These are phyloP conservation scores for Calonectria pseudoreteaudii DNA, from an alignment of 2,329 filamentous ascomycete genomes.

Conservation along the genomic window DNA sequence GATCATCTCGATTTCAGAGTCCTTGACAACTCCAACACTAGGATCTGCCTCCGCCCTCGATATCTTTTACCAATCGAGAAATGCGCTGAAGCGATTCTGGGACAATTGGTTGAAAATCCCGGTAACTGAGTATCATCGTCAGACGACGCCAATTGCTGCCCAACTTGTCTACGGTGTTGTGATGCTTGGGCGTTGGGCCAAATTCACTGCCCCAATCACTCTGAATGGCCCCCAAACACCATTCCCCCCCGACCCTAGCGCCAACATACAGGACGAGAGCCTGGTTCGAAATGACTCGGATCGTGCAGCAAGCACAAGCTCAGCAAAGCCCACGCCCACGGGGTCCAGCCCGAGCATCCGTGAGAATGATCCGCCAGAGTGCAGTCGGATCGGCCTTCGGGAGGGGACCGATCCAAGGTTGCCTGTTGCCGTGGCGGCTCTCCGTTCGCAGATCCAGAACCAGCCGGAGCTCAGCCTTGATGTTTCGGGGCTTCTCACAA, in stretches of 20 bases:
- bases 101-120: slow-evolving; percentile 61
- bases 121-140: slow-evolving; percentile 54
- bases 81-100: slow-evolving; percentile 62
- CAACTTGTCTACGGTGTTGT: slow-evolving; percentile 64
- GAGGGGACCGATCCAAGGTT: slow-evolving; percentile 53
- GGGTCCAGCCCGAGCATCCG: slow-evolving; percentile 25
- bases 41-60: slow-evolving; percentile 59
- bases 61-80: slow-evolving; percentile 61
- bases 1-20: slow-evolving; percentile 57
- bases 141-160: slow-evolving; percentile 58
- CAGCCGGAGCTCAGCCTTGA: slow-evolving; percentile 61
- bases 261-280: slow-evolving; percentile 29
- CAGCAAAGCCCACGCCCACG: slow-evolving; percentile 17
- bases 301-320: slow-evolving; percentile 25
- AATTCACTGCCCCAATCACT: slow-evolving; percentile 54
- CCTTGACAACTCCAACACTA: slow-evolving; percentile 52
- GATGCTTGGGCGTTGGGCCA: slow-evolving; percentile 64
- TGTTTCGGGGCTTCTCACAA: slow-evolving; percentile 55
- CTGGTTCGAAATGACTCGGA: slow-evolving; percentile 41
- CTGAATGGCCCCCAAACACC: slow-evolving; percentile 38
- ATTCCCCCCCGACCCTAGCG: slow-evolving; percentile 42
- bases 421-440: slow-evolving; percentile 52
- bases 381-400: slow-evolving; percentile 36
- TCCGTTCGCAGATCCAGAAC: slow-evolving; percentile 55
- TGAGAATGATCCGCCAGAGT: slow-evolving; percentile 27